Percentiles rank a stretch among this genome's conserved stretches.
These are phyloP conservation scores for Pichia pseudocactophila DNA, from an alignment of 805 yeast species.

Conservation along the genomic window DNA sequence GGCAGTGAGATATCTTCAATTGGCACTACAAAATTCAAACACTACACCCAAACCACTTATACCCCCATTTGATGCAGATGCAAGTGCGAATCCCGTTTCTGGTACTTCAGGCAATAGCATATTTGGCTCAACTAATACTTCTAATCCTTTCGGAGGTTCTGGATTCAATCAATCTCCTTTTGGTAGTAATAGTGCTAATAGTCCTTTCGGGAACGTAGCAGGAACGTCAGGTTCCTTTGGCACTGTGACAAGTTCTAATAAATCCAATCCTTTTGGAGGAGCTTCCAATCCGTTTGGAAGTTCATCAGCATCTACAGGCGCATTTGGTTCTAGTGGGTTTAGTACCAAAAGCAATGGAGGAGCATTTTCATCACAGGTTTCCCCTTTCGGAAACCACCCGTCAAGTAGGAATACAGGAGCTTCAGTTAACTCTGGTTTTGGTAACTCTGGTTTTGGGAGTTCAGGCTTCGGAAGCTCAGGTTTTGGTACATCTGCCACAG, in stretches of 20 bases:
- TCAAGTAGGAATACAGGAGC: not conserved
- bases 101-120: not conserved
- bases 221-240: constrained; percentile 5
- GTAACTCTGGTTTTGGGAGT: constrained; percentile 6
- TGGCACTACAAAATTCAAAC: constrained; percentile 28
- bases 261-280: constrained; percentile 11
- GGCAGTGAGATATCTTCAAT: constrained; percentile 52
- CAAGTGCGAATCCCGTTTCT: not conserved
- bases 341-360: not conserved
- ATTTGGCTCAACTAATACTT: not conserved
- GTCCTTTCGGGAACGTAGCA: constrained; percentile 4
- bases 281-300: constrained; percentile 19
- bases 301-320: constrained; percentile 7
- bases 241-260: not conserved
- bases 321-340: constrained; percentile 5
- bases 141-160: constrained; percentile 10
- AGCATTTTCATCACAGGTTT: constrained; percentile 2
- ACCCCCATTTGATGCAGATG: constrained; percentile 2
- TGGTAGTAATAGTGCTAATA: not conserved
- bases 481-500: constrained; percentile 2
- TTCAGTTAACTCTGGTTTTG: not conserved
- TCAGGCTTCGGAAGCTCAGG: constrained; percentile 11
- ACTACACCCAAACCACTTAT: constrained; percentile 26
- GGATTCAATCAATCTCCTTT: not conserved
- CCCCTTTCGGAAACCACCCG: constrained; percentile 5